Percentiles rank a stretch among this genome's conserved stretches.
phyloP scores from a whole-genome alignment of 441 rosid species.

The Mallotus japonicus region DNA sequence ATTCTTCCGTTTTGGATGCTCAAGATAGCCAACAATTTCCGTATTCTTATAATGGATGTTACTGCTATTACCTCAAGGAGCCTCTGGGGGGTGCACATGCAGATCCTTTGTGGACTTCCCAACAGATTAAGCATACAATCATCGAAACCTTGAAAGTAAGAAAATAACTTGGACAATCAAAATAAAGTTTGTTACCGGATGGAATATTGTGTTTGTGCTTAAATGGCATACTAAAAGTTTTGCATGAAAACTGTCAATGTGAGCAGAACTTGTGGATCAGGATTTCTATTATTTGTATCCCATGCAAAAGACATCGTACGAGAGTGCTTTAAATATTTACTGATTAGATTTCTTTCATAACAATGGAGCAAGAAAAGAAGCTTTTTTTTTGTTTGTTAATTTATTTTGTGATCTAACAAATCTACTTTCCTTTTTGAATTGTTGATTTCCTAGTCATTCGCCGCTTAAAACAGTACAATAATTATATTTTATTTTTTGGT shows the following conservation, averaged over 20 bases:
- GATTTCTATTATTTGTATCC: too few species aligned
- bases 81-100: slow-evolving; percentile 43
- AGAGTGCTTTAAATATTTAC: neutral
- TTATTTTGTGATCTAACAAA: slow-evolving; percentile 4
- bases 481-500: neutral
- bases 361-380: neutral
- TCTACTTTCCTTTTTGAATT: neutral
- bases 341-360: neutral
- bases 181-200: neutral
- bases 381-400: neutral
- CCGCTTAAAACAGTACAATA: slow-evolving; percentile 9
- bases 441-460: slow-evolving; percentile 26
- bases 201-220: neutral
- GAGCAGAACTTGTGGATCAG: too few species aligned
- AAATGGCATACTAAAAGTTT: neutral
- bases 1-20: neutral
- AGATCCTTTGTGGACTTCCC: slow-evolving; percentile 36
- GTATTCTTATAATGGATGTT: neutral
- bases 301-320: too few species aligned
- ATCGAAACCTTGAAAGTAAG: slow-evolving; percentile 35
- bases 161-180: neutral
- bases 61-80: slow-evolving; percentile 24
- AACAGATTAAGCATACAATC: slow-evolving; percentile 33
- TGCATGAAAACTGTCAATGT: too few species aligned
- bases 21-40: neutral